phyloP scores from a whole-genome alignment of 768 basidiomycete genomes.

The Tricholoma flavovirens region DNA sequence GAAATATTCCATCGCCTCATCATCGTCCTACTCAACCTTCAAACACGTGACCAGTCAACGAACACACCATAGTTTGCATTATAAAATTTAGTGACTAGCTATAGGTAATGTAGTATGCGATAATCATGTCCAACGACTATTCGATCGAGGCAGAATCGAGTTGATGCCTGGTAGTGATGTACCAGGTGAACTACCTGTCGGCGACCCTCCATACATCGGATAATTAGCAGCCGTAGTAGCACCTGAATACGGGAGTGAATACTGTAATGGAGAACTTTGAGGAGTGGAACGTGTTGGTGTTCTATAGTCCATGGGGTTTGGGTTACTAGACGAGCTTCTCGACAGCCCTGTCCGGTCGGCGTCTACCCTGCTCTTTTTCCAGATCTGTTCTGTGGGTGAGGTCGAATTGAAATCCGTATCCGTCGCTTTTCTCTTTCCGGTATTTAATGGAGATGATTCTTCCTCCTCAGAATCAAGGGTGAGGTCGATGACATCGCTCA shows the following conservation, averaged over 20 bases:
- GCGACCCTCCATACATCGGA: slow-evolving; percentile 2
- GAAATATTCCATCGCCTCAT: neutral
- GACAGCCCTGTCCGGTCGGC: slow-evolving; percentile 5
- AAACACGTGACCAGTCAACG: too few species aligned
- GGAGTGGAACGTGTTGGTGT: slow-evolving; percentile 6
- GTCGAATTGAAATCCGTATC: slow-evolving; percentile 37
- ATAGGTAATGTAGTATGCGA: slow-evolving; percentile 1
- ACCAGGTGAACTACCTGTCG: slow-evolving; percentile 2
- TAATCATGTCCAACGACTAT: slow-evolving; percentile 14
- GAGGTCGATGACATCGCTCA: slow-evolving; percentile 71
- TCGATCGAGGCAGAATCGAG: slow-evolving; percentile 12
- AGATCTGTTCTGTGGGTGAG: slow-evolving; percentile 60
- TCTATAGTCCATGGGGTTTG: slow-evolving; percentile 8
- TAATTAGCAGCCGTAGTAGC: slow-evolving; percentile 3
- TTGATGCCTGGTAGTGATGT: slow-evolving; percentile 12
- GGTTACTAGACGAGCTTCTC: slow-evolving; percentile 8
- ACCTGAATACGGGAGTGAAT: slow-evolving; percentile 8
- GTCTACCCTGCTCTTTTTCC: slow-evolving; percentile 60
- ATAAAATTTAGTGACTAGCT: neutral
- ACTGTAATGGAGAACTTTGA: slow-evolving; percentile 10
- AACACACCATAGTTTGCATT: too few species aligned
- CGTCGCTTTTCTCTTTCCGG: slow-evolving; percentile 56
- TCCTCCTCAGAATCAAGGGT: slow-evolving; percentile 81
- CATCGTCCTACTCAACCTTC: too few species aligned
- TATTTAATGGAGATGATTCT: slow-evolving; percentile 28